phyloP scores from a whole-genome alignment of 73 alveolate genomes.

The Effrenium voratum region DNA sequence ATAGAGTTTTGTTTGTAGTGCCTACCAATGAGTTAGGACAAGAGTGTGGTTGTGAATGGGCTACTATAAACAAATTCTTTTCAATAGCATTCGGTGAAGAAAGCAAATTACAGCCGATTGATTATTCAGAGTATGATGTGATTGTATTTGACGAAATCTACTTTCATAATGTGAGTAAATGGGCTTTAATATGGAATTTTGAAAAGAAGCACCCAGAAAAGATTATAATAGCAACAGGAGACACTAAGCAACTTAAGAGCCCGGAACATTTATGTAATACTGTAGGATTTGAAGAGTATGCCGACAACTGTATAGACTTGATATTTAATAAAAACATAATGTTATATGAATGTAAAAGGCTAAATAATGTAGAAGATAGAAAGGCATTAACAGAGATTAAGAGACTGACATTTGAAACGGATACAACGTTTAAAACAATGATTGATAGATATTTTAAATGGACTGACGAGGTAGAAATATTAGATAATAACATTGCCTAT shows the following conservation, averaged over 20 bases:
- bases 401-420: not conserved
- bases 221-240: slow-evolving; percentile 15
- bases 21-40: slow-evolving; percentile 19
- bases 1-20: not conserved
- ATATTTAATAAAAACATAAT: not conserved
- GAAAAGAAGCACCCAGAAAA: not conserved
- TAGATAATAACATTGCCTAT: not conserved
- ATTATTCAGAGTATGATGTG: slow-evolving; percentile 38
- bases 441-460: not conserved
- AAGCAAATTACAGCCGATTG: slow-evolving; percentile 15
- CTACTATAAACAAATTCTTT: slow-evolving; percentile 25
- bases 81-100: slow-evolving; percentile 32
- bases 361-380: not conserved
- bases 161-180: not conserved
- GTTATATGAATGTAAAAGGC: too few relatives aligned
- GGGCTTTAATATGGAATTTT: slow-evolving; percentile 29
- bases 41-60: slow-evolving; percentile 17
- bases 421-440: not conserved
- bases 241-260: not conserved
- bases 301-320: not conserved
- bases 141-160: slow-evolving; percentile 29
- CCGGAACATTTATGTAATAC: not conserved
- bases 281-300: not conserved
- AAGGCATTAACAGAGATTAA: not conserved
- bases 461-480: not conserved